These are phyloP conservation scores for Sporothrix brasiliensis DNA, from an alignment of 2,329 filamentous ascomycete species.

Conservation along the genomic window DNA sequence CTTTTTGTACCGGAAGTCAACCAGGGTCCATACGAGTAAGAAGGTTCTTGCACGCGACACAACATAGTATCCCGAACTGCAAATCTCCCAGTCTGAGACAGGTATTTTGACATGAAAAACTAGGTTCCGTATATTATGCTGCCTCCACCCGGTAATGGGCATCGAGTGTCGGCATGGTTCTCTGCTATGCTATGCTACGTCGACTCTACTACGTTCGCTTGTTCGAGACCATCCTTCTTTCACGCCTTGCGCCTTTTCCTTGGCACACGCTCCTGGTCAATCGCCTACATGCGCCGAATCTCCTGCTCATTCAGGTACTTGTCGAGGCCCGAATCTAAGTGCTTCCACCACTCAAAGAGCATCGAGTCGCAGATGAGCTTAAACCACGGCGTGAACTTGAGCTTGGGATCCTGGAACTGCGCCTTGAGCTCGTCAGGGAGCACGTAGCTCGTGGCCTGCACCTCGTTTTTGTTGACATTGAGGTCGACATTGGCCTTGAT, in stretches of 20 bases:
- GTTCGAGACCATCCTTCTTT: background rate
- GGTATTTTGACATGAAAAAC: background rate
- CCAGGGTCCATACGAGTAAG: background rate
- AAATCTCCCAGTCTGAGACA: too few relatives aligned
- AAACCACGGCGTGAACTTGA: slow-evolving; percentile 98
- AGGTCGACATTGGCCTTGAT: slow-evolving; percentile 92
- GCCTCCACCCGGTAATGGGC: background rate
- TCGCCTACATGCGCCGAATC: slow-evolving; percentile 77
- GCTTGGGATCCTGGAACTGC: slow-evolving; percentile 77
- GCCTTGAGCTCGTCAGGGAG: slow-evolving; percentile 77
- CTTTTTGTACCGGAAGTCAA: background rate
- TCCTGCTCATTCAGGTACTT: slow-evolving; percentile 83
- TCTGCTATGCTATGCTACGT: slow-evolving; percentile 9
- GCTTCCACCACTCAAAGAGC: slow-evolving; percentile 97
- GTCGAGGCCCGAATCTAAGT: slow-evolving; percentile 77
- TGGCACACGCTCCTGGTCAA: background rate
- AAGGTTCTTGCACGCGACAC: background rate
- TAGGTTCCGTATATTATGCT: slow-evolving; percentile 4
- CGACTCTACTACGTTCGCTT: slow-evolving; percentile 14
- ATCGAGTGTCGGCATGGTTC: background rate
- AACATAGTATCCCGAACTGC: background rate
- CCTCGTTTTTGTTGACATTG: slow-evolving; percentile 83
- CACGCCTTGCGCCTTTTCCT: background rate
- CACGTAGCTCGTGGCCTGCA: slow-evolving; percentile 81
- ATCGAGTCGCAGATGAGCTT: slow-evolving; percentile 97